These are phyloP conservation scores for Pichia gijzeniarum DNA, from an alignment of 805 yeast genomes.

Conservation along the genomic window DNA sequence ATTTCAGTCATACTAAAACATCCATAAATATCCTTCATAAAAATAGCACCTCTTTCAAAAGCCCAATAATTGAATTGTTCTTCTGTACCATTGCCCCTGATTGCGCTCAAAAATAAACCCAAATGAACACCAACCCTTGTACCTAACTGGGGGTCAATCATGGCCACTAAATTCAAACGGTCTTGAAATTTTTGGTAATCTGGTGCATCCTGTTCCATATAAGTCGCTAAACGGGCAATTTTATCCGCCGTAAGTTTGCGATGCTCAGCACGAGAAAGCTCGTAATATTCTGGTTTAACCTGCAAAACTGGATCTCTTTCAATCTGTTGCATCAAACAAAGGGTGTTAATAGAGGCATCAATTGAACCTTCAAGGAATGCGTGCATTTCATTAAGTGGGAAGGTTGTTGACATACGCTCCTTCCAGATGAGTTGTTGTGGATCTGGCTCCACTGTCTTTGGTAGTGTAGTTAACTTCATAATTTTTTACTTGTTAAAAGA, in stretches of 20 bases:
- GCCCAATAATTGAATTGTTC: slow-evolving; percentile 85
- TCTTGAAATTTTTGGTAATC: slow-evolving; percentile 44
- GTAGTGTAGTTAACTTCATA: slow-evolving; percentile 31
- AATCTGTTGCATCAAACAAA: slow-evolving; percentile 47
- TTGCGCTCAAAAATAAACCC: slow-evolving; percentile 75
- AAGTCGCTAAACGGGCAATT: slow-evolving; percentile 54
- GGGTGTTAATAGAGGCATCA: slow-evolving; percentile 41
- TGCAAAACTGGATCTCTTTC: slow-evolving; percentile 63
- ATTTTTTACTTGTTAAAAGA: not conserved
- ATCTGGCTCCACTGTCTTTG: slow-evolving; percentile 26
- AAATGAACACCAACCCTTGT: slow-evolving; percentile 86
- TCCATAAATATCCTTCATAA: slow-evolving; percentile 62
- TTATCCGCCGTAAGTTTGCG: slow-evolving; percentile 55
- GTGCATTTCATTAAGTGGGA: slow-evolving; percentile 43
- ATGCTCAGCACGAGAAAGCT: slow-evolving; percentile 47
- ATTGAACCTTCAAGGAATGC: slow-evolving; percentile 48
- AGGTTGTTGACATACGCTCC: slow-evolving; percentile 40
- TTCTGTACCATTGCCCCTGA: slow-evolving; percentile 82
- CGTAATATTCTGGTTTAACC: slow-evolving; percentile 50
- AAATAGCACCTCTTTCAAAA: slow-evolving; percentile 54
- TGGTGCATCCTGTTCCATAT: slow-evolving; percentile 42
- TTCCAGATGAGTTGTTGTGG: slow-evolving; percentile 33
- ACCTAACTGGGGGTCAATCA: slow-evolving; percentile 71
- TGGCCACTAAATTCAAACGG: slow-evolving; percentile 51
- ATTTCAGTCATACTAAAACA: slow-evolving; percentile 93